A percentile compares a stretch with the other conserved stretches of the same genome.
These are phyloP conservation scores for Cyberlindnera suaveolens DNA, from an alignment of 805 yeast genomes.

Conservation along the genomic window DNA sequence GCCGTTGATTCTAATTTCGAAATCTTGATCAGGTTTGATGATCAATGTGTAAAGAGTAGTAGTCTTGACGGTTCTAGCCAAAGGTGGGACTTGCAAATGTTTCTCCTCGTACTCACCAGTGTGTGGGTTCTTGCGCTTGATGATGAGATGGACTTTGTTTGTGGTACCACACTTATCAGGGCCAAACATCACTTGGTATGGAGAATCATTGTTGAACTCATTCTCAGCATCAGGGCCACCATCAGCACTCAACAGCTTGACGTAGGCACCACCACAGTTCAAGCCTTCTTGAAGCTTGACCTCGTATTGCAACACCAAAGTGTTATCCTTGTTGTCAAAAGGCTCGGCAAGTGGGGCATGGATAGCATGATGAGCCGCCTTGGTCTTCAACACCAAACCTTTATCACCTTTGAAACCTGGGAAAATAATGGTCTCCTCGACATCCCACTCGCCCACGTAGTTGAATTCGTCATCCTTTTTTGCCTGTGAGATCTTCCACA, in stretches of 20 bases:
- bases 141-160: constrained; percentile 74
- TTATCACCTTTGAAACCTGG: constrained; percentile 61
- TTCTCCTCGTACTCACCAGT: constrained; percentile 62
- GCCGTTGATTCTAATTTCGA: constrained; percentile 81
- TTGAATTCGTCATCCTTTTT: constrained; percentile 46
- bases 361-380: constrained; percentile 81
- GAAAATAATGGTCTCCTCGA: constrained; percentile 54
- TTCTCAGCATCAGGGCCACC: constrained; percentile 30
- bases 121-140: constrained; percentile 50
- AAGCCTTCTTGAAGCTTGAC: constrained; percentile 76
- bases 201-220: constrained; percentile 58
- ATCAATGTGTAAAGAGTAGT: constrained; percentile 73
- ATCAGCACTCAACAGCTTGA: constrained; percentile 57
- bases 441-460: constrained; percentile 70
- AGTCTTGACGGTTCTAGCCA: constrained; percentile 43
- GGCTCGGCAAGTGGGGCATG: constrained; percentile 52
- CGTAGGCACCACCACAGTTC: constrained; percentile 85
- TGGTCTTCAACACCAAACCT: constrained; percentile 70
- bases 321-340: constrained; percentile 53
- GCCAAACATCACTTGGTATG: constrained; percentile 88
- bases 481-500: constrained; percentile 61
- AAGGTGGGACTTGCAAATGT: constrained; percentile 59
- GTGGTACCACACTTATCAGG: constrained; percentile 86
- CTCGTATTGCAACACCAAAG: constrained; percentile 84
- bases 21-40: constrained; percentile 56